phyloP scores from a whole-genome alignment of 2,329 filamentous ascomycete genomes.

The Sporothrix pseudoabietina region DNA sequence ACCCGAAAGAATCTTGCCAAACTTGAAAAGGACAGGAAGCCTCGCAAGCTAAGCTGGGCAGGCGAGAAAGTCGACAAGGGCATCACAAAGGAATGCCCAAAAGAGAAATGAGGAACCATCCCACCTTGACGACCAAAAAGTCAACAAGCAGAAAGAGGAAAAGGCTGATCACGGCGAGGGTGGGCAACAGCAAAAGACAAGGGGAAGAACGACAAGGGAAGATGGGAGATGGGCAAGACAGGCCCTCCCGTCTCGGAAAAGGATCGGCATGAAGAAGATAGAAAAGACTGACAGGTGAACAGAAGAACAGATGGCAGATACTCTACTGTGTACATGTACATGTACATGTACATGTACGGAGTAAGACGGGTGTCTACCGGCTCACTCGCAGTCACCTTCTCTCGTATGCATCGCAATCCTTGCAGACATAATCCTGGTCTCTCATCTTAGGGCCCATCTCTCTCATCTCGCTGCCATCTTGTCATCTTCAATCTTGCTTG shows the following conservation, averaged over 20 bases:
- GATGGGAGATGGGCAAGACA: slow-evolving; percentile 1
- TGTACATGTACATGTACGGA: too few relatives aligned
- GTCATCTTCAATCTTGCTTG: background rate
- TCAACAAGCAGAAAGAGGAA: background rate
- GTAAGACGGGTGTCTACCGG: background rate
- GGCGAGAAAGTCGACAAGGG: background rate
- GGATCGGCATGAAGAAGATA: background rate
- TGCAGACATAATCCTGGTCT: background rate
- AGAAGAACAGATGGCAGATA: background rate
- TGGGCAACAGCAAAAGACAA: background rate
- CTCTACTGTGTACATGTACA: too few relatives aligned
- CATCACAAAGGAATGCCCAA: slow-evolving; percentile 7
- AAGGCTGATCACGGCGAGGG: background rate
- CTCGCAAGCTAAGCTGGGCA: background rate
- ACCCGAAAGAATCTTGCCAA: background rate
- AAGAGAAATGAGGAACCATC: slow-evolving; percentile 13
- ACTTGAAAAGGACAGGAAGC: too few relatives aligned
- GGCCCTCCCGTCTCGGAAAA: background rate
- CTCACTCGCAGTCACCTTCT: background rate
- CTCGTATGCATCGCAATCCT: slow-evolving; percentile 7
- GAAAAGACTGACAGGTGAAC: background rate
- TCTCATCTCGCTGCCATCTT: slow-evolving; percentile 1
- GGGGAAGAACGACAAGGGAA: background rate
- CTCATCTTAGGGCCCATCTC: background rate
- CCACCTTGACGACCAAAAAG: background rate